Percentiles rank a stretch among this genome's conserved stretches.
Evolutionary conservation across 2,329 filamentous ascomycete genomes (phyloP).

Genomic region (Davidsoniella eucalypti): DNA sequence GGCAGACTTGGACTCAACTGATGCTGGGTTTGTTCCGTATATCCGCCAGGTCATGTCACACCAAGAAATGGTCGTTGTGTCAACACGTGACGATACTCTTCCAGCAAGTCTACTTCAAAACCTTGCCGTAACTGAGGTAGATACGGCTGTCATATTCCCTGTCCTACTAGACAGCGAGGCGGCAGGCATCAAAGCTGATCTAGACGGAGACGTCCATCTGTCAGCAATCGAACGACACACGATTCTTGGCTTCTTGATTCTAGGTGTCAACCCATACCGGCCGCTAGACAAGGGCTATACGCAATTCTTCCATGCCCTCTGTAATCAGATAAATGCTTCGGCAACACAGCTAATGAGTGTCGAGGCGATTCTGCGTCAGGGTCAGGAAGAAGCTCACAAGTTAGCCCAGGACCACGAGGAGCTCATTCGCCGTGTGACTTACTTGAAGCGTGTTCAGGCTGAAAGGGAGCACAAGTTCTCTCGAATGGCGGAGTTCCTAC

Average conservation of each 20-base stretch:
- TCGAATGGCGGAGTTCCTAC: constrained; percentile 69
- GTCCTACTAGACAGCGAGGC: constrained; percentile 53
- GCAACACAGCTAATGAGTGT: constrained; percentile 4
- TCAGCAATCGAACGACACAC: not conserved
- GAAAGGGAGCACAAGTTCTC: constrained; percentile 66
- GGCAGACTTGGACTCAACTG: constrained; percentile 53
- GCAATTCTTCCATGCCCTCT: constrained; percentile 52
- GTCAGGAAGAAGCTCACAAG: constrained; percentile 69
- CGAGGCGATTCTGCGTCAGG: constrained; percentile 57
- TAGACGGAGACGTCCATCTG: constrained; percentile 35
- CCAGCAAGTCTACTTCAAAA: constrained; percentile 48
- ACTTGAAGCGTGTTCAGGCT: constrained; percentile 32
- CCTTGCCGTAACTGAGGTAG: constrained; percentile 53
- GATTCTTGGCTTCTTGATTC: constrained; percentile 9
- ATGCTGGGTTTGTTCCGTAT: constrained; percentile 58
- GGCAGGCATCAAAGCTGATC: constrained; percentile 57
- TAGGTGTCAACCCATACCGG: constrained; percentile 35
- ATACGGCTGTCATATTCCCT: constrained; percentile 59
- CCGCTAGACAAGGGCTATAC: constrained; percentile 61
- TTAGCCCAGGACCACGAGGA: constrained; percentile 44
- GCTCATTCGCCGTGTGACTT: constrained; percentile 40
- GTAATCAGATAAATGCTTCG: constrained; percentile 5
- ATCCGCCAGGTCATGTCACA: constrained; percentile 59
- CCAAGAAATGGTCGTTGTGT: constrained; percentile 49
- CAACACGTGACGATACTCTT: constrained; percentile 48